Evolutionary conservation across 371 early-diverging fungal genomes (phyloP).

Genomic region (Massospora cicadina): DNA sequence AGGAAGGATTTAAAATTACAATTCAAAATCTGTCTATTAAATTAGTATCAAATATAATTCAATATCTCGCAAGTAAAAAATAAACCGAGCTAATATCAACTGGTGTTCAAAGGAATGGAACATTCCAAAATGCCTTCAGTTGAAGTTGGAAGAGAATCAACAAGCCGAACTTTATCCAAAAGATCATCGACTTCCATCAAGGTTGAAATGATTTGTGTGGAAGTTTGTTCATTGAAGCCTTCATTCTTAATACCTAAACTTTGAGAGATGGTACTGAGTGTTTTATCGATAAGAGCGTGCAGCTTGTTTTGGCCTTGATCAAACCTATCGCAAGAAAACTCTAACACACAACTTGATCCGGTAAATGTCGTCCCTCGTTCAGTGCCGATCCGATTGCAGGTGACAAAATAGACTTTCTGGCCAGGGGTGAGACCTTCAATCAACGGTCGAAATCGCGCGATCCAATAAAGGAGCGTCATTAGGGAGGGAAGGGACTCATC

Average conservation of each 20-base stretch:
- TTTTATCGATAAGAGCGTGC: not conserved
- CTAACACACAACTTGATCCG: not conserved
- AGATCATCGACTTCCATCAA: not conserved
- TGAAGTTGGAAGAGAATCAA: not conserved
- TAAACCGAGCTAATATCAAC: no score
- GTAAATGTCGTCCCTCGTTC: not conserved
- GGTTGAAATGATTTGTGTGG: not conserved
- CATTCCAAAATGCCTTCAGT: not conserved
- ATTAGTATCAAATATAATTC: no score
- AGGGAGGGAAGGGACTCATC: not conserved
- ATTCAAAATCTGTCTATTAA: no score
- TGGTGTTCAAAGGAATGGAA: not conserved
- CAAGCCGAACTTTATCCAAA: not conserved
- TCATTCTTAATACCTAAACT: not conserved
- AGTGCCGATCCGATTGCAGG: not conserved
- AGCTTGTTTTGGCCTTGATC: not conserved
- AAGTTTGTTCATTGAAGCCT: not conserved
- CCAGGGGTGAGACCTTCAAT: not conserved
- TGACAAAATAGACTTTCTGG: not conserved
- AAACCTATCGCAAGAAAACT: not conserved
- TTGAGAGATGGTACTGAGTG: not conserved
- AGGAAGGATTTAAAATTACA: no score
- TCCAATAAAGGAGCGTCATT: not conserved
- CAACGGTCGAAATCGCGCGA: not conserved
- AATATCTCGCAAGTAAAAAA: no score